These are phyloP conservation scores for Protea cynaroides DNA, from an alignment of 164 flowering plant genomes.

Conservation along the genomic window DNA sequence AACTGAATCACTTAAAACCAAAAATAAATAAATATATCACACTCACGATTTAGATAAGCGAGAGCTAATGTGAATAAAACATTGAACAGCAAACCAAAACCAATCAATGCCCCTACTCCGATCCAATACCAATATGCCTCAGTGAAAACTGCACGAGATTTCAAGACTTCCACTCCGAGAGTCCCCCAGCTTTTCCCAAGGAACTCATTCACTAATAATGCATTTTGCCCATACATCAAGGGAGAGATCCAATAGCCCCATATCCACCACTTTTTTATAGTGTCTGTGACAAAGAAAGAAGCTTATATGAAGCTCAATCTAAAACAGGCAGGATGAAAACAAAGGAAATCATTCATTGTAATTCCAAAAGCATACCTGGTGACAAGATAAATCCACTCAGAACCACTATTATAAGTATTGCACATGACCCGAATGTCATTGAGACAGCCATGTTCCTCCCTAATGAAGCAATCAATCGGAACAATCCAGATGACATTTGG, in stretches of 20 bases:
- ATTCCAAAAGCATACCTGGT: conserved; percentile 26
- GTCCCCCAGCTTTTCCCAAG: conserved; percentile 39
- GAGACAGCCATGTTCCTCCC: conserved; percentile 49
- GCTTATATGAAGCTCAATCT: too few relatives aligned
- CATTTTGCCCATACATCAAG: conserved; percentile 46
- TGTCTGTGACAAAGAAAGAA: conserved; percentile 31
- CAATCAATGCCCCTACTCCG: conserved; percentile 29
- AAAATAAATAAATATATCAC: not conserved
- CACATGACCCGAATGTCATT: conserved; percentile 43
- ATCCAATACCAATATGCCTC: conserved; percentile 36
- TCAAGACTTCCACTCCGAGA: conserved; percentile 23
- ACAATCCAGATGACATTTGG: conserved; percentile 52
- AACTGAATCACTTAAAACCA: not conserved
- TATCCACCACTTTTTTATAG: conserved; percentile 48
- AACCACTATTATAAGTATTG: conserved; percentile 27
- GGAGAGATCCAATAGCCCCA: conserved; percentile 63
- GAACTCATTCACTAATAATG: conserved; percentile 41
- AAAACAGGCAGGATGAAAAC: too few relatives aligned
- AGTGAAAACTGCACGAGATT: conserved; percentile 26
- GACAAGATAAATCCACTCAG: conserved; percentile 45
- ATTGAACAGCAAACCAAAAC: conserved; percentile 25
- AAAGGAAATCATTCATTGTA: too few relatives aligned
- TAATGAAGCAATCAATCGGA: conserved; percentile 36
- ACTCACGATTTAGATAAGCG: conserved; percentile 30
- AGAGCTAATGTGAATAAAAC: conserved; percentile 23